Evolutionary conservation across 2,329 filamentous ascomycete genomes (phyloP).

Genomic region (Fusarium vanettenii): DNA sequence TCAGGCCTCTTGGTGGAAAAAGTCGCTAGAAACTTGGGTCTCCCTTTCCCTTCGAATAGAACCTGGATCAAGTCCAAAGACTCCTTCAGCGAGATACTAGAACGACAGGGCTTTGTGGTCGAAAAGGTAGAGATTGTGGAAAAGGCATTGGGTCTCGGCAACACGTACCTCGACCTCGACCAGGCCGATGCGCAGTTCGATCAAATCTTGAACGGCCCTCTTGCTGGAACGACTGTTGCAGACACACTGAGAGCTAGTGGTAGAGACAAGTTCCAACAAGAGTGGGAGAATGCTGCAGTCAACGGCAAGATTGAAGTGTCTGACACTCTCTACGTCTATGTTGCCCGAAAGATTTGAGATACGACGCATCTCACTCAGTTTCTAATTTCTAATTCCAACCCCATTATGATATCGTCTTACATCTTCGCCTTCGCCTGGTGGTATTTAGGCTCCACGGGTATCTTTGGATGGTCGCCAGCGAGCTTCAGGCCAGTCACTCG

Average conservation of each 20-base stretch:
- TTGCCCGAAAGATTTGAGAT: slow-evolving; percentile 37
- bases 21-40: slow-evolving; percentile 37
- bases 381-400: neutral
- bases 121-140: slow-evolving; percentile 44
- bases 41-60: slow-evolving; percentile 44
- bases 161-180: slow-evolving; percentile 35
- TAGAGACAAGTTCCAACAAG: slow-evolving; percentile 43
- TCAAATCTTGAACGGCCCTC: slow-evolving; percentile 29
- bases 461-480: slow-evolving; percentile 64
- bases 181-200: slow-evolving; percentile 47
- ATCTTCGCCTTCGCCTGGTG: slow-evolving; percentile 56
- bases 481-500: slow-evolving; percentile 75
- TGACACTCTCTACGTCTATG: slow-evolving; percentile 47
- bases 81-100: slow-evolving; percentile 44
- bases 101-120: slow-evolving; percentile 42
- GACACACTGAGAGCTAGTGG: slow-evolving; percentile 40
- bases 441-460: slow-evolving; percentile 56
- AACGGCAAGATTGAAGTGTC: slow-evolving; percentile 44
- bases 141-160: slow-evolving; percentile 38
- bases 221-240: slow-evolving; percentile 29
- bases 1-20: slow-evolving; percentile 43
- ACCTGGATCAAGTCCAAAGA: slow-evolving; percentile 45
- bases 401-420: slow-evolving; percentile 5
- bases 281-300: slow-evolving; percentile 46
- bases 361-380: no score